phyloP scores from a whole-genome alignment of 331 rosid genomes.

The Acacia pycnantha region DNA sequence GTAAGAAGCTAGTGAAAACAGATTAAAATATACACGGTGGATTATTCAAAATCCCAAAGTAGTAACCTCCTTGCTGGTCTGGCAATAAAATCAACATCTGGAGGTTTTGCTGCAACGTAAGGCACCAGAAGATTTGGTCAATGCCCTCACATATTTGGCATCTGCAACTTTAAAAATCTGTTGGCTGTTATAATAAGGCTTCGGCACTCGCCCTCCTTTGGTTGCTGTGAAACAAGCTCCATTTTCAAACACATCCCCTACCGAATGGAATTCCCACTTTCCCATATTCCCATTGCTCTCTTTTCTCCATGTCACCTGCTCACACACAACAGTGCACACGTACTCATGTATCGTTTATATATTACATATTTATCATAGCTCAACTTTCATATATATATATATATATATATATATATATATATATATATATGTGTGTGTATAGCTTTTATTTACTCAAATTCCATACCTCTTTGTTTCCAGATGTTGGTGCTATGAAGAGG shows the following conservation, averaged over 20 bases:
- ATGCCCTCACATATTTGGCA: slow-evolving; percentile 39
- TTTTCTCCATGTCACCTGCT: slow-evolving; percentile 41
- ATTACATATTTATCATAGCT: neutral
- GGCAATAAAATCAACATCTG: slow-evolving; percentile 29
- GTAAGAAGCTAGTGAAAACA: neutral
- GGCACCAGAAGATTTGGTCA: slow-evolving; percentile 50
- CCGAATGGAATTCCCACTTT: slow-evolving; percentile 30
- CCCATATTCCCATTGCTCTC: neutral
- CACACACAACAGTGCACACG: neutral
- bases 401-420: too few species aligned
- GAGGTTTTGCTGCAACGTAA: slow-evolving; percentile 39
- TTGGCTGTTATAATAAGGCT: slow-evolving; percentile 41
- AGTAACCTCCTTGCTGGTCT: neutral
- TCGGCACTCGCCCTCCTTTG: slow-evolving; percentile 27
- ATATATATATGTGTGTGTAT: too few species aligned
- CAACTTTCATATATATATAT: neutral
- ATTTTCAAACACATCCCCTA: slow-evolving; percentile 34
- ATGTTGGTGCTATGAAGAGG: slow-evolving; percentile 37
- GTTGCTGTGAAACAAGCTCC: slow-evolving; percentile 26
- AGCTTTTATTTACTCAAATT: neutral
- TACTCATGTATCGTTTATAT: neutral
- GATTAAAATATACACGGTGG: neutral
- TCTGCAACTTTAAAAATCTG: slow-evolving; percentile 49
- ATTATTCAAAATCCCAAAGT: neutral
- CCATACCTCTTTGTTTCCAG: slow-evolving; percentile 32